These are phyloP conservation scores for Lunasporangiospora selenospora DNA, from an alignment of 192 early-diverging fungal species.

Conservation along the genomic window DNA sequence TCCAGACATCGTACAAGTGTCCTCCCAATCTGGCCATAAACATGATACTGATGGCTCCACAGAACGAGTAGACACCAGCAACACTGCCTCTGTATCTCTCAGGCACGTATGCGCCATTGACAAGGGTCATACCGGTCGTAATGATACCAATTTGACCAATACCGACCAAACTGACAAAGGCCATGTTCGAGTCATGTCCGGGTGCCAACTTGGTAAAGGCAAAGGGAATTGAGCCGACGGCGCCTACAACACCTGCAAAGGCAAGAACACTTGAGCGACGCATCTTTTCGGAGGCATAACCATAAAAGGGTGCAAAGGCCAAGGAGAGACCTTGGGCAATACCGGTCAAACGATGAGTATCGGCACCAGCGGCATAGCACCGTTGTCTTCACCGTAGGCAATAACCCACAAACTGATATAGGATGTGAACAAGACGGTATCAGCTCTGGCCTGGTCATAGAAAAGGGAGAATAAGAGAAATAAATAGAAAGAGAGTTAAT, in stretches of 20 bases:
- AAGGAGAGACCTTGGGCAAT: conserved; percentile 71
- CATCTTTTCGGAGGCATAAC: conserved; percentile 45
- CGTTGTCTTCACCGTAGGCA: conserved; percentile 62
- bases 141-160: conserved; percentile 73
- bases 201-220: conserved; percentile 51
- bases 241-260: conserved; percentile 56
- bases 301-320: conserved; percentile 68
- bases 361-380: conserved; percentile 46
- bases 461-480: too few species aligned
- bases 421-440: conserved; percentile 71
- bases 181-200: conserved; percentile 50
- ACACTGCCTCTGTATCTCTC: conserved; percentile 60
- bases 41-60: conserved; percentile 72
- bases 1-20: conserved; percentile 58
- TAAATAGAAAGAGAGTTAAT: too few species aligned
- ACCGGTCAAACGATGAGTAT: conserved; percentile 52
- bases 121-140: conserved; percentile 66
- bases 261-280: conserved; percentile 34
- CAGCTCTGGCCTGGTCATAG: conserved; percentile 70
- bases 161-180: conserved; percentile 53
- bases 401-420: conserved; percentile 71
- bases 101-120: conserved; percentile 58
- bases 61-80: conserved; percentile 66
- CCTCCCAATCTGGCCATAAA: conserved; percentile 69
- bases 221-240: conserved; percentile 58